phyloP scores from a whole-genome alignment of 805 yeast genomes.

The Cyberlindnera suaveolens region DNA sequence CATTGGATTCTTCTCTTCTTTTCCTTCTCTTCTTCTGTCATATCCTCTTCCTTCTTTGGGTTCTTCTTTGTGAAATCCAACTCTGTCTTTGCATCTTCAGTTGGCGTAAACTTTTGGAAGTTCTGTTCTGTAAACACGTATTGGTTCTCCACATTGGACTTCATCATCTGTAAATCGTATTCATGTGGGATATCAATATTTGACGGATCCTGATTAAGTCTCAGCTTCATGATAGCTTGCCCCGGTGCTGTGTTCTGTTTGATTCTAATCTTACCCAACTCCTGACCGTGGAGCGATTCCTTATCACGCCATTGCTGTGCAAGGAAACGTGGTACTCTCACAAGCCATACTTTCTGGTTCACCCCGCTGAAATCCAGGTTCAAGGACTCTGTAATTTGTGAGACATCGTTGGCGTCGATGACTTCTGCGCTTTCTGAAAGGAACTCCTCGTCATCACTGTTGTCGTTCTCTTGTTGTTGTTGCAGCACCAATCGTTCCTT shows the following conservation, averaged over 20 bases:
- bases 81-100: constrained; percentile 20
- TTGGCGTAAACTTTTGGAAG: constrained; percentile 44
- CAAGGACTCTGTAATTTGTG: constrained; percentile 53
- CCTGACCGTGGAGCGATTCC: constrained; percentile 59
- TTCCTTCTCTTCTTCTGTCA: constrained; percentile 9
- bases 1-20: constrained; percentile 8
- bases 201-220: constrained; percentile 43
- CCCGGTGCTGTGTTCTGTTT: constrained; percentile 14
- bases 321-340: constrained; percentile 80
- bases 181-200: constrained; percentile 67
- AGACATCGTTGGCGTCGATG: constrained; percentile 38
- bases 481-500: constrained; percentile 12
- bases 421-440: constrained; percentile 37
- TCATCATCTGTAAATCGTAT: constrained; percentile 73
- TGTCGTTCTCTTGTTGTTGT: constrained; percentile 23
- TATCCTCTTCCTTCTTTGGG: constrained; percentile 1
- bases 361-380: constrained; percentile 66
- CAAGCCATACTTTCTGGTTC: constrained; percentile 82
- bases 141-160: constrained; percentile 77
- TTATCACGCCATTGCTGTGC: constrained; percentile 75
- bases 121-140: constrained; percentile 86
- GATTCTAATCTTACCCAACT: constrained; percentile 68
- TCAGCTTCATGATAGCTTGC: constrained; percentile 38
- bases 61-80: not conserved
- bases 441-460: constrained; percentile 34